phyloP scores from a whole-genome alignment of 352 stramenopile genomes.

The Saprolegnia diclina region DNA sequence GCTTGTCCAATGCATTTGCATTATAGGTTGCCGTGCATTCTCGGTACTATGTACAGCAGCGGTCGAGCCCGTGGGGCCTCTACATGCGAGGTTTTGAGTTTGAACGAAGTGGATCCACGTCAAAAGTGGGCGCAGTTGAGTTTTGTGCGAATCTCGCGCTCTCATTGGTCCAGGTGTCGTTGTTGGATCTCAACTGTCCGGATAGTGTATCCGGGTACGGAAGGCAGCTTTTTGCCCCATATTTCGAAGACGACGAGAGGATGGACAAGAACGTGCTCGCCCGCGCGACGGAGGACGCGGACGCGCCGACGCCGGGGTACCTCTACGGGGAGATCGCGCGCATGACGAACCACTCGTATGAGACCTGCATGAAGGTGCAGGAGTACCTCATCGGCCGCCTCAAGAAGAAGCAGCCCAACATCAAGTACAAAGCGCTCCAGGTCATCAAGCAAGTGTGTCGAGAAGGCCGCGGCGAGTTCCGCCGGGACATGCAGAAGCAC shows the following conservation, averaged over 20 bases:
- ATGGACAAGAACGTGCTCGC: slow-evolving; percentile 93
- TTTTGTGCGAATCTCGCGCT: background rate
- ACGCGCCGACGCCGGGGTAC: slow-evolving; percentile 93
- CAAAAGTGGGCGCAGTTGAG: background rate
- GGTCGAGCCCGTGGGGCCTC: no score
- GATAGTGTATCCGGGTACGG: background rate
- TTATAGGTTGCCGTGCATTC: no score
- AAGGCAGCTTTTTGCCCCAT: background rate
- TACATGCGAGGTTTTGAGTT: no score
- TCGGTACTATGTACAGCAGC: no score
- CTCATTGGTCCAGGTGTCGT: background rate
- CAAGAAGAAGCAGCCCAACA: slow-evolving; percentile 93
- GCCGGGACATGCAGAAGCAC: slow-evolving; percentile 88
- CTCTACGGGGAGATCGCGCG: slow-evolving; percentile 94
- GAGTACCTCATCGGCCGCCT: slow-evolving; percentile 89
- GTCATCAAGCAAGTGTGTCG: slow-evolving; percentile 91
- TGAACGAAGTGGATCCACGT: no score
- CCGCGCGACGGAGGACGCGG: slow-evolving; percentile 90
- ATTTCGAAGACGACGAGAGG: background rate
- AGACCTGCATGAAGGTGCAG: slow-evolving; percentile 84
- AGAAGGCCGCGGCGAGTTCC: slow-evolving; percentile 85
- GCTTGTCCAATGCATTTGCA: no score
- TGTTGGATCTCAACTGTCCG: background rate
- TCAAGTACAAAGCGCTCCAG: slow-evolving; percentile 93
- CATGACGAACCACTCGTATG: slow-evolving; percentile 89